A percentile compares a stretch with the other conserved stretches of the same genome.
phyloP scores from a whole-genome alignment of 225 moss, liverwort and hornwort genomes.

The Straminergon stramineum region DNA sequence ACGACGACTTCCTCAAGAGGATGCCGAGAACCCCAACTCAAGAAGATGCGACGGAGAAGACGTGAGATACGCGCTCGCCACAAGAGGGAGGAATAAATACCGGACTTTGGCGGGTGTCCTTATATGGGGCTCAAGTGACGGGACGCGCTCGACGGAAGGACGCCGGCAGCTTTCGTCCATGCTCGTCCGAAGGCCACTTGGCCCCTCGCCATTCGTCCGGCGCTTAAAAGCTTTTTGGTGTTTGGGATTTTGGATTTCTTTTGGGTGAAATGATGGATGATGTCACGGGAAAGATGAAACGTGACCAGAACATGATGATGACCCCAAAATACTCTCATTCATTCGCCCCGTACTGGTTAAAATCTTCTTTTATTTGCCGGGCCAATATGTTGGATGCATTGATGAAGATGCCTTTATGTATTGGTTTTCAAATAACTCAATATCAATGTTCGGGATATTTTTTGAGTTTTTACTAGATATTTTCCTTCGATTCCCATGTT shows the following conservation, averaged over 20 bases:
- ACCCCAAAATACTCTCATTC: neutral
- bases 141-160: neutral
- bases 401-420: neutral
- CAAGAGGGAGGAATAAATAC: neutral
- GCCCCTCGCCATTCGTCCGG: neutral
- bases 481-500: too few relatives aligned
- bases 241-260: neutral
- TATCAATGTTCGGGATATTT: too few relatives aligned
- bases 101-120: neutral
- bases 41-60: neutral
- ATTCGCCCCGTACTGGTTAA: too few relatives aligned
- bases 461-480: too few relatives aligned
- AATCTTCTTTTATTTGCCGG: neutral
- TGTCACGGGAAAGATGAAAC: neutral
- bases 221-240: neutral
- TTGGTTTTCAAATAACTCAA: neutral
- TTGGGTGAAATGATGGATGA: neutral
- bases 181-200: neutral
- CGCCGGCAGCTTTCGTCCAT: neutral
- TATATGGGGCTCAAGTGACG: neutral
- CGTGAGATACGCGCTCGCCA: neutral
- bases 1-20: neutral
- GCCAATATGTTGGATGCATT: neutral
- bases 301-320: neutral
- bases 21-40: neutral